Evolutionary conservation across 176 grass and related monocot genomes (phyloP).

Genomic region (Typha latifolia): DNA sequence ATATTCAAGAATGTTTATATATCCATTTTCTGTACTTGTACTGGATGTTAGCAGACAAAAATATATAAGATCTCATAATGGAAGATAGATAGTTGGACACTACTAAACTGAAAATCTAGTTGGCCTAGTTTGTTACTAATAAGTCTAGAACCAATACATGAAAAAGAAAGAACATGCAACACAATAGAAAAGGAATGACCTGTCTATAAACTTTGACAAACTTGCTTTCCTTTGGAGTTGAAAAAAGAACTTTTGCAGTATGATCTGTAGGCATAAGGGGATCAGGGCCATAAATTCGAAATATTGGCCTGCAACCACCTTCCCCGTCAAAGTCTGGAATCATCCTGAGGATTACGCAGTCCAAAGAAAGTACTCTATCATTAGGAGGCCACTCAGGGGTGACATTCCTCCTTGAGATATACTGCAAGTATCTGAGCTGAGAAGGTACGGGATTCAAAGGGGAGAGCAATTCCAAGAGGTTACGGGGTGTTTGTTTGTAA

Average conservation of each 20-base stretch:
- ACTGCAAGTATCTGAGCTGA: constrained; percentile 84
- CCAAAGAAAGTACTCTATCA: constrained; percentile 68
- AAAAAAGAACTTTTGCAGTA: constrained; percentile 77
- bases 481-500: constrained; percentile 65
- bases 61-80: no score
- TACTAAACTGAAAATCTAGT: no score
- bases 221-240: constrained; percentile 64
- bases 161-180: constrained; percentile 6
- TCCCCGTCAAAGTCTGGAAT: constrained; percentile 58
- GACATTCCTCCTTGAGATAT: constrained; percentile 74
- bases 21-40: no score
- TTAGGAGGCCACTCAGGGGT: constrained; percentile 70
- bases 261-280: constrained; percentile 56
- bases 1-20: no score
- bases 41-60: no score
- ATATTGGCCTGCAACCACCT: constrained; percentile 70
- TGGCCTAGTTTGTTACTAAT: neutral
- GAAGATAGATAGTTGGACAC: no score
- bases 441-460: constrained; percentile 75
- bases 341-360: constrained; percentile 71
- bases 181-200: constrained; percentile 34
- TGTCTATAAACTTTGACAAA: constrained; percentile 58
- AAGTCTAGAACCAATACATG: neutral
- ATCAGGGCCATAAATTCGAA: constrained; percentile 87
- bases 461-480: constrained; percentile 65